phyloP scores from a whole-genome alignment of 305 asterid genomes.

The Plantago coronopus region DNA sequence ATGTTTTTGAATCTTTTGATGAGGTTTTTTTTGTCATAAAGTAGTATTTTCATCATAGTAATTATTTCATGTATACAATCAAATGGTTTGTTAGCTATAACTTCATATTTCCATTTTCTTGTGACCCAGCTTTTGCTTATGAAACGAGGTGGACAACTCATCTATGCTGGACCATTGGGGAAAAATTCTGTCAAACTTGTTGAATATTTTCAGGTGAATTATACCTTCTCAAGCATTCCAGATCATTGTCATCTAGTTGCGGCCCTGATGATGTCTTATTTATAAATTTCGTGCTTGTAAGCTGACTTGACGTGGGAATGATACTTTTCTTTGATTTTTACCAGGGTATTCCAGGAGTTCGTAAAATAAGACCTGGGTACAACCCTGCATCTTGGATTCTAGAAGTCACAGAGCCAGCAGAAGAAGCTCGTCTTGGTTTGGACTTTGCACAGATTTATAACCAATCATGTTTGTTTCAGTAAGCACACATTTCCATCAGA shows the following conservation, averaged over 20 bases:
- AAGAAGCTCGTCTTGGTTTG: constrained; percentile 51
- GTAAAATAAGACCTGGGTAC: constrained; percentile 47
- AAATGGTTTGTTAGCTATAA: not conserved
- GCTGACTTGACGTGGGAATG: constrained; percentile 15
- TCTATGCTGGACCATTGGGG: constrained; percentile 74
- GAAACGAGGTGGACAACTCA: constrained; percentile 77
- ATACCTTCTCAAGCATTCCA: not conserved
- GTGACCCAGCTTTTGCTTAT: constrained; percentile 54
- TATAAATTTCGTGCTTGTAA: constrained; percentile 1
- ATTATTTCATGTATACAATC: not conserved
- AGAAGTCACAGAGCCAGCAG: constrained; percentile 62
- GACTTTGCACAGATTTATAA: constrained; percentile 68
- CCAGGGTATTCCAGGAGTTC: constrained; percentile 61
- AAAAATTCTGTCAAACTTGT: constrained; percentile 48
- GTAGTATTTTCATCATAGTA: not conserved
- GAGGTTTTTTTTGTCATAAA: constrained; percentile 40
- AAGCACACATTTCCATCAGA: constrained; percentile 11
- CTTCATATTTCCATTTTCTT: constrained; percentile 17
- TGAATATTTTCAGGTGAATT: constrained; percentile 60
- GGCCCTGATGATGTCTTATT: constrained; percentile 15
- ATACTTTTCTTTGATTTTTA: constrained; percentile 7
- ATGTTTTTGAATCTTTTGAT: constrained; percentile 73
- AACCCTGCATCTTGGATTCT: constrained; percentile 86
- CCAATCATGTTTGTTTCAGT: constrained; percentile 49
- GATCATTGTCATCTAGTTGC: constrained; percentile 2